These are phyloP conservation scores for Gillenia trifoliata DNA, from an alignment of 306 rosid genomes.

Conservation along the genomic window DNA sequence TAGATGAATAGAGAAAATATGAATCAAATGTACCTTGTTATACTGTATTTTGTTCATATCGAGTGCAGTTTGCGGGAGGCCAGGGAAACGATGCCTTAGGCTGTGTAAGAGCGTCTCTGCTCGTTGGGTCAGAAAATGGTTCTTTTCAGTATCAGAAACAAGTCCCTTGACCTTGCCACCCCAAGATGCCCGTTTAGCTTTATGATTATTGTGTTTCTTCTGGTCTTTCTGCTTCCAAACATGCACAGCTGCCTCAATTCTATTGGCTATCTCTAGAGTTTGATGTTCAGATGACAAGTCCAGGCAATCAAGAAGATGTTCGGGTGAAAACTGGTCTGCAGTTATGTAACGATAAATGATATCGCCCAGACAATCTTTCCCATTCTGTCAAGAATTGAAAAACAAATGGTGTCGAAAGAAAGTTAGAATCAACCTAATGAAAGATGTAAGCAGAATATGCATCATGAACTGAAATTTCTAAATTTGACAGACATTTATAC, in stretches of 20 bases:
- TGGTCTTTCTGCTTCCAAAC: constrained; percentile 75
- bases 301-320: constrained; percentile 70
- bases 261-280: constrained; percentile 71
- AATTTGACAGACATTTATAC: no score
- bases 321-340: constrained; percentile 66
- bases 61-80: constrained; percentile 84
- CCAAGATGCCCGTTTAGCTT: constrained; percentile 70
- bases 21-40: constrained; percentile 47
- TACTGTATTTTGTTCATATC: constrained; percentile 94
- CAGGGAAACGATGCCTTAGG: constrained; percentile 74
- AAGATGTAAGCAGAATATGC: neutral
- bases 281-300: constrained; percentile 94
- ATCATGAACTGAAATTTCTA: no score
- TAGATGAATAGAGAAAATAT: neutral
- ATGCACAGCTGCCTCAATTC: constrained; percentile 83
- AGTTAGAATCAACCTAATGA: neutral
- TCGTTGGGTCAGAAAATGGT: constrained; percentile 50
- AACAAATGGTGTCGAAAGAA: constrained; percentile 3
- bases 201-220: constrained; percentile 42
- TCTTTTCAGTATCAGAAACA: constrained; percentile 55
- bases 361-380: constrained; percentile 86
- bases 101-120: constrained; percentile 76
- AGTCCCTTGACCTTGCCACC: constrained; percentile 93
- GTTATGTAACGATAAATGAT: constrained; percentile 74
- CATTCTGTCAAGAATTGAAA: constrained; percentile 49